Conservation (phyloP, 805 yeast genomes). For the Wickerhamomyces hampshirensis region DNA sequence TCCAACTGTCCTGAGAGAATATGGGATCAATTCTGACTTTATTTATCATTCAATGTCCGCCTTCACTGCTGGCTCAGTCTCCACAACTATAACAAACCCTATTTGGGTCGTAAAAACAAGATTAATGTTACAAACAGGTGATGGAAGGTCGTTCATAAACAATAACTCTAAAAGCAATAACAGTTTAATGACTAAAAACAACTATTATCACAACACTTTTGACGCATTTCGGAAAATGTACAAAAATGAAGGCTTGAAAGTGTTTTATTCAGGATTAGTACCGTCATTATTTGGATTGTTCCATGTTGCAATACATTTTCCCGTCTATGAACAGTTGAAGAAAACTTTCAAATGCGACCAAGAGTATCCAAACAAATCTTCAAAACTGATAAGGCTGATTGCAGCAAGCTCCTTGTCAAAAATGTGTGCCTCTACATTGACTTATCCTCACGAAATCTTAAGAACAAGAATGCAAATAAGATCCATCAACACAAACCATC, state of each 20-base stretch:
- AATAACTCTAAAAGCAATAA: conserved; percentile 5
- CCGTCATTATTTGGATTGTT: conserved; percentile 88
- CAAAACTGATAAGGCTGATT: conserved; percentile 39
- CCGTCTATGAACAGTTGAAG: conserved; percentile 83
- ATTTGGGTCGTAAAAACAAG: conserved; percentile 98
- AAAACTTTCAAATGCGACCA: conserved; percentile 33
- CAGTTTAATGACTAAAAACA: too few species aligned
- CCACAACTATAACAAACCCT: conserved; percentile 85
- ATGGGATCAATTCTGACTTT: conserved; percentile 27
- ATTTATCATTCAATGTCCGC: conserved; percentile 51
- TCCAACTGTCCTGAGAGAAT: conserved; percentile 33
- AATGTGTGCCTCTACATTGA: conserved; percentile 81
- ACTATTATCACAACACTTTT: conserved; percentile 65
- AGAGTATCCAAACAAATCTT: conserved; percentile 16
- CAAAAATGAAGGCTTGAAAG: conserved; percentile 68
- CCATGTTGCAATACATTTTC: conserved; percentile 96
- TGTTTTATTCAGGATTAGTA: conserved; percentile 83
- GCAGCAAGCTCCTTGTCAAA: conserved; percentile 77
- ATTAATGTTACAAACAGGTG: conserved; percentile 72
- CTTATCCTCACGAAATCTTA: conserved; percentile 94
- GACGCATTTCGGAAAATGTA: conserved; percentile 85
- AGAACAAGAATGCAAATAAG: conserved; percentile 80
- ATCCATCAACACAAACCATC: conserved; percentile 27
- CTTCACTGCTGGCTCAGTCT: conserved; percentile 80
- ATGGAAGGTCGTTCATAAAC: conserved; percentile 15